phyloP scores from a whole-genome alignment of 2,329 filamentous ascomycete species.

The Fusarium papillatum region DNA sequence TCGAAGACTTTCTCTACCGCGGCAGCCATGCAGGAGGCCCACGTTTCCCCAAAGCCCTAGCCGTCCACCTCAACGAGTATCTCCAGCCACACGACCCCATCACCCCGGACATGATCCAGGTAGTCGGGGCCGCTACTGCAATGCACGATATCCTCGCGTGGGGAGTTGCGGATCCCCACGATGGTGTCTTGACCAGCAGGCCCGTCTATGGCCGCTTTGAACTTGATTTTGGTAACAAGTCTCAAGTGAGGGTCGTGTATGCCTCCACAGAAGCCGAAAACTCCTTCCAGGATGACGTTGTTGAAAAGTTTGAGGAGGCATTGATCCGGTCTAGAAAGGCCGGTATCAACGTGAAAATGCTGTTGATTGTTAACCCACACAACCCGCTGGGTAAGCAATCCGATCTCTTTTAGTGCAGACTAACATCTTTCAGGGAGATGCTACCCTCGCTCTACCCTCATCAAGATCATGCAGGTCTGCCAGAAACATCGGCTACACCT shows the following conservation, averaged over 20 bases:
- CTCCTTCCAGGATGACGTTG: constrained; percentile 57
- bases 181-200: constrained; percentile 54
- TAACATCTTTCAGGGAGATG: constrained; percentile 51
- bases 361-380: constrained; percentile 67
- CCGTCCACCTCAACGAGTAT: constrained; percentile 54
- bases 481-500: constrained; percentile 64
- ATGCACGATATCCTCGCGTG: constrained; percentile 57
- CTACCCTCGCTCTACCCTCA: constrained; percentile 58
- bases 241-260: constrained; percentile 59
- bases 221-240: constrained; percentile 60
- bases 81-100: constrained; percentile 49
- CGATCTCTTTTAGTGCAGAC: background rate
- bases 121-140: constrained; percentile 52
- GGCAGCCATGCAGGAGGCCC: constrained; percentile 52
- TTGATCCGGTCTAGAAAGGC: constrained; percentile 48
- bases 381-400: constrained; percentile 60
- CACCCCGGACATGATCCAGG: constrained; percentile 47
- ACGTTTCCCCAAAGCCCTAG: constrained; percentile 49
- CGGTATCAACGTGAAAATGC: constrained; percentile 56
- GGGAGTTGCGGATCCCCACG: constrained; percentile 53
- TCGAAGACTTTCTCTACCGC: constrained; percentile 52
- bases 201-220: constrained; percentile 64
- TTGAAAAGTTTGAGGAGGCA: constrained; percentile 60
- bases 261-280: constrained; percentile 57
- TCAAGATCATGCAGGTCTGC: constrained; percentile 63